These are phyloP conservation scores for Malus hybrid DNA, from an alignment of 331 rosid species.

Conservation along the genomic window DNA sequence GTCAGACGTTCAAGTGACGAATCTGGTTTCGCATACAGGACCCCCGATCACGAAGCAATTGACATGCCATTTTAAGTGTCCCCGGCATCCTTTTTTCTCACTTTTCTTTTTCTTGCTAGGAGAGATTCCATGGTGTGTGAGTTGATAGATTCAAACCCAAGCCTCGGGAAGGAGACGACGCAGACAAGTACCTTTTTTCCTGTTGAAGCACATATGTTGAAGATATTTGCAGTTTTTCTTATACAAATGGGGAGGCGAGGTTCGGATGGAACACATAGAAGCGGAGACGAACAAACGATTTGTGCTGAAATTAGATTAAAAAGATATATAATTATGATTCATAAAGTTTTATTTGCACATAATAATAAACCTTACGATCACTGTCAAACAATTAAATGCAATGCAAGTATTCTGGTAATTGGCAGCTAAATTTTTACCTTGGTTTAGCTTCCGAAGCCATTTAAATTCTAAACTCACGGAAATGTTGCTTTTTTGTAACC, in stretches of 20 bases:
- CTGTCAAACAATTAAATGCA: no score
- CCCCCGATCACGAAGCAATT: conserved; percentile 72
- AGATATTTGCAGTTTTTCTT: conserved; percentile 8
- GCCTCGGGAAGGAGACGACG: neutral
- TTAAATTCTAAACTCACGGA: no score
- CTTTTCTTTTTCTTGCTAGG: neutral
- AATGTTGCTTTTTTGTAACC: no score
- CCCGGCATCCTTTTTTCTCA: neutral
- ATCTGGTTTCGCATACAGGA: conserved; percentile 60
- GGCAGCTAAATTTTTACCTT: no score
- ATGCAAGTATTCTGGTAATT: no score
- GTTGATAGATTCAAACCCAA: neutral
- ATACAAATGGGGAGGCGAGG: conserved; percentile 18
- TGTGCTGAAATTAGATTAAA: conserved; percentile 16
- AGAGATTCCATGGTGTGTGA: neutral
- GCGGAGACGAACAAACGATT: neutral
- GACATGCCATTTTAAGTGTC: conserved; percentile 57
- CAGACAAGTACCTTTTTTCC: neutral
- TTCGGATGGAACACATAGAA: neutral
- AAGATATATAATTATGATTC: conserved; percentile 39
- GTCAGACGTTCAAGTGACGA: conserved; percentile 87
- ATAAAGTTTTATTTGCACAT: conserved; percentile 18
- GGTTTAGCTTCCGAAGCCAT: no score
- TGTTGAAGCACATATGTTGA: no score
- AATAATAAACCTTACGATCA: neutral